Conservation (phyloP, 176 grass and related monocot species). For the Bolboschoenus planiculmis region DNA sequence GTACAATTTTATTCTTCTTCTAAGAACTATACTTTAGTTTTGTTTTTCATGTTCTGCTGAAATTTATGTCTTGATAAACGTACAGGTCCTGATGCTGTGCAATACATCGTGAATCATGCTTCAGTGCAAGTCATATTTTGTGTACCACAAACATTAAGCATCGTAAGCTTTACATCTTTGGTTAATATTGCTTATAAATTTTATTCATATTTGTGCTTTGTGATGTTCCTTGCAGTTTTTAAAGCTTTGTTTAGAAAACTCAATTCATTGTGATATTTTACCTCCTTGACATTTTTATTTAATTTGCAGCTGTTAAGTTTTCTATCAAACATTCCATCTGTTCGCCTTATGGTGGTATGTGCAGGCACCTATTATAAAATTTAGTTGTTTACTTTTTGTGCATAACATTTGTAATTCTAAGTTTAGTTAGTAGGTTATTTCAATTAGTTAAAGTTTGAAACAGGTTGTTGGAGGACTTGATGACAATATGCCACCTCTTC, state of each 20-base stretch:
- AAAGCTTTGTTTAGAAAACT: not conserved
- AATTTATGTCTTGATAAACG: slow-evolving; percentile 12
- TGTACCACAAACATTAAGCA: slow-evolving; percentile 74
- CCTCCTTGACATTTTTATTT: not conserved
- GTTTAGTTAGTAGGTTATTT: slow-evolving; percentile 17
- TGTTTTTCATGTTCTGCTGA: no score
- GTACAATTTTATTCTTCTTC: slow-evolving; percentile 30
- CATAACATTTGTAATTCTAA: not conserved
- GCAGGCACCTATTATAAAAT: not conserved
- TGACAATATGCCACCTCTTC: slow-evolving; percentile 44
- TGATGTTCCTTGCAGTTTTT: not conserved
- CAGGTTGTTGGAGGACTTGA: slow-evolving; percentile 71
- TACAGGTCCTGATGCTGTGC: slow-evolving; percentile 91
- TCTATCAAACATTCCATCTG: slow-evolving; percentile 56
- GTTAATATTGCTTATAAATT: not conserved
- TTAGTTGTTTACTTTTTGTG: not conserved
- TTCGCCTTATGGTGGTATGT: slow-evolving; percentile 84
- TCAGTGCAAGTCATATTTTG: slow-evolving; percentile 82
- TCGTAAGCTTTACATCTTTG: slow-evolving; percentile 38
- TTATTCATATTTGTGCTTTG: not conserved
- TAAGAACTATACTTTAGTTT: not conserved
- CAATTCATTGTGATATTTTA: not conserved
- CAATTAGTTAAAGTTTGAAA: slow-evolving; percentile 15
- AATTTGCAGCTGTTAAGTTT: slow-evolving; percentile 90
- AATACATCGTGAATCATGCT: slow-evolving; percentile 91